Conservation (phyloP, 129 eudicot genomes). For the Ambrosia artemisiifolia region DNA sequence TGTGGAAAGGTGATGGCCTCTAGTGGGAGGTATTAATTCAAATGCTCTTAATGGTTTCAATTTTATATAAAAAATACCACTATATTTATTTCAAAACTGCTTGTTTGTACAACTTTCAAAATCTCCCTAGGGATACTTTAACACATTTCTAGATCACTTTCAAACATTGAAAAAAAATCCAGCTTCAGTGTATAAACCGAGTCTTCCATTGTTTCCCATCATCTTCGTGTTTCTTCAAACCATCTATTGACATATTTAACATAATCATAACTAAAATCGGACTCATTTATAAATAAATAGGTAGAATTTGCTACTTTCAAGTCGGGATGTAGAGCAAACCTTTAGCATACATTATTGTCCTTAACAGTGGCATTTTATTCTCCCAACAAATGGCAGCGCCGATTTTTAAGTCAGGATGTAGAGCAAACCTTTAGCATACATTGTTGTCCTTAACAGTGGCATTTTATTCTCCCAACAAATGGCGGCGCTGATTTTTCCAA, state of each 20-base stretch:
- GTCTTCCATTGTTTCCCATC: no score
- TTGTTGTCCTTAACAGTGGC: constrained; percentile 90
- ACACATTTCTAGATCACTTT: no score
- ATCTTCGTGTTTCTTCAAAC: no score
- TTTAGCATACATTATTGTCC: constrained; percentile 95
- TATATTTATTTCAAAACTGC: no score
- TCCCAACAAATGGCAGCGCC: constrained; percentile 99
- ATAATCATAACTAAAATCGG: neutral
- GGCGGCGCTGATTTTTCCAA: constrained; percentile 97
- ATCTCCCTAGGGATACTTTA: no score
- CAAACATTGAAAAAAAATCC: no score
- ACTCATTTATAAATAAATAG: neutral
- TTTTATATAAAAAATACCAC: no score
- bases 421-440: constrained; percentile 85
- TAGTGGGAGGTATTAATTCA: no score
- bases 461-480: constrained; percentile 98
- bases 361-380: constrained; percentile 88
- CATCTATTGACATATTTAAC: neutral
- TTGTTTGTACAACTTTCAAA: no score
- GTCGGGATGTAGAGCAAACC: constrained; percentile 34
- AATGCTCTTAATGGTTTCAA: no score
- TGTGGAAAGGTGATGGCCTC: no score
- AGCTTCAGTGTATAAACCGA: no score
- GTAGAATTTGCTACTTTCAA: neutral
- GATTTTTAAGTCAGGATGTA: constrained; percentile 15